These are phyloP conservation scores for Mediolabrus comicus DNA, from an alignment of 108 stramenopile species.

Conservation along the genomic window DNA sequence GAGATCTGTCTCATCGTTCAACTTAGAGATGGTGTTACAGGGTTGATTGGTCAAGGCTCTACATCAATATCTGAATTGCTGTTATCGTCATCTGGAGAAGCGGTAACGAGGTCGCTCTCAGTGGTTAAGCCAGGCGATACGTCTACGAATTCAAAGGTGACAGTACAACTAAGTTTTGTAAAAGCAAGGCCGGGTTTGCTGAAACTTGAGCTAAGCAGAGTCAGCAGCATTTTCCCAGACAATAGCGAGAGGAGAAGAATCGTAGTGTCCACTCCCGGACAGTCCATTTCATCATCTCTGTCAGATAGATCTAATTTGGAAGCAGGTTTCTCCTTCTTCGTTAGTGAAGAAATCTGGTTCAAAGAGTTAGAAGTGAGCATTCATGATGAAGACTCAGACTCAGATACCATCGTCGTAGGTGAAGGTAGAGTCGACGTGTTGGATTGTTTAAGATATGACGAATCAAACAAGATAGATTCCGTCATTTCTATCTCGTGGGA, in stretches of 20 bases:
- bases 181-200: slow-evolving; percentile 60
- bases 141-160: slow-evolving; percentile 19
- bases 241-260: neutral
- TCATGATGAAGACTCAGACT: neutral
- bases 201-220: slow-evolving; percentile 8
- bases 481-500: slow-evolving; percentile 8
- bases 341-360: slow-evolving; percentile 26
- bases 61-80: slow-evolving; percentile 22
- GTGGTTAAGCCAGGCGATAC: slow-evolving; percentile 23
- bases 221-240: neutral
- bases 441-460: slow-evolving; percentile 9
- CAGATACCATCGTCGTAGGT: neutral
- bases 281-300: slow-evolving; percentile 1
- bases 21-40: slow-evolving; percentile 35
- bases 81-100: slow-evolving; percentile 11
- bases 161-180: slow-evolving; percentile 54
- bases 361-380: slow-evolving; percentile 7
- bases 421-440: slow-evolving; percentile 9
- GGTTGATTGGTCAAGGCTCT: neutral
- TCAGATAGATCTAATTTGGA: neutral
- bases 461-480: neutral
- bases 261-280: slow-evolving; percentile 17
- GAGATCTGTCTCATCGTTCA: slow-evolving; percentile 53
- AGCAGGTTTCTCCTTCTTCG: slow-evolving; percentile 15
- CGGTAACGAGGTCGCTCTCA: slow-evolving; percentile 4